These are phyloP conservation scores for Pezicula radicicola DNA, from an alignment of 2,329 filamentous ascomycete genomes.

Conservation along the genomic window DNA sequence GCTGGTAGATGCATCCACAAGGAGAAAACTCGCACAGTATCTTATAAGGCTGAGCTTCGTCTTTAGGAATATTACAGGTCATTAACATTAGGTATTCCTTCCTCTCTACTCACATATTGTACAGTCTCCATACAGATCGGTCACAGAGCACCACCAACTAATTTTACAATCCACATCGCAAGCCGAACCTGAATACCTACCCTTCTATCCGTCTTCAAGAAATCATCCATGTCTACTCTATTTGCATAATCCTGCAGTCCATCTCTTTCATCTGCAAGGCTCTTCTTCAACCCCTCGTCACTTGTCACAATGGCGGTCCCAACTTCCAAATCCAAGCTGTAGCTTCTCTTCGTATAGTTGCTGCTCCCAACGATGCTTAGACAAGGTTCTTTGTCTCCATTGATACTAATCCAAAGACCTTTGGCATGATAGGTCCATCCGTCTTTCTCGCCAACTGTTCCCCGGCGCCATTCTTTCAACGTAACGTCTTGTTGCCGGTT, in stretches of 20 bases:
- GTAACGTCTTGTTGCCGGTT: slow-evolving; percentile 57
- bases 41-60: too few relatives aligned
- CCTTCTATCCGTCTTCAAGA: slow-evolving; percentile 75
- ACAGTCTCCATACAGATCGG: neutral
- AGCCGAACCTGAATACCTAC: slow-evolving; percentile 82
- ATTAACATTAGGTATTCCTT: too few relatives aligned
- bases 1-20: too few relatives aligned
- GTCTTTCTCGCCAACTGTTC: slow-evolving; percentile 73
- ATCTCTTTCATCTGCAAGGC: slow-evolving; percentile 74
- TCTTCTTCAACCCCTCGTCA: slow-evolving; percentile 67
- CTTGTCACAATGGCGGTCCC: slow-evolving; percentile 83
- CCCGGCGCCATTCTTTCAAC: slow-evolving; percentile 84
- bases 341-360: slow-evolving; percentile 94
- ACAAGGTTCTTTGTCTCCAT: slow-evolving; percentile 62
- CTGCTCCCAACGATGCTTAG: slow-evolving; percentile 86
- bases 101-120: neutral
- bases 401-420: slow-evolving; percentile 83
- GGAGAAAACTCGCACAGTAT: too few relatives aligned
- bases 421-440: slow-evolving; percentile 99
- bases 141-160: slow-evolving; percentile 84
- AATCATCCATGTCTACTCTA: slow-evolving; percentile 70
- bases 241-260: slow-evolving; percentile 76
- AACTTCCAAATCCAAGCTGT: slow-evolving; percentile 86
- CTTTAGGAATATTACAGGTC: neutral
- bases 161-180: slow-evolving; percentile 90